These are phyloP conservation scores for Colletotrichum chlorophyti DNA, from an alignment of 2,329 filamentous ascomycete species.

Conservation along the genomic window DNA sequence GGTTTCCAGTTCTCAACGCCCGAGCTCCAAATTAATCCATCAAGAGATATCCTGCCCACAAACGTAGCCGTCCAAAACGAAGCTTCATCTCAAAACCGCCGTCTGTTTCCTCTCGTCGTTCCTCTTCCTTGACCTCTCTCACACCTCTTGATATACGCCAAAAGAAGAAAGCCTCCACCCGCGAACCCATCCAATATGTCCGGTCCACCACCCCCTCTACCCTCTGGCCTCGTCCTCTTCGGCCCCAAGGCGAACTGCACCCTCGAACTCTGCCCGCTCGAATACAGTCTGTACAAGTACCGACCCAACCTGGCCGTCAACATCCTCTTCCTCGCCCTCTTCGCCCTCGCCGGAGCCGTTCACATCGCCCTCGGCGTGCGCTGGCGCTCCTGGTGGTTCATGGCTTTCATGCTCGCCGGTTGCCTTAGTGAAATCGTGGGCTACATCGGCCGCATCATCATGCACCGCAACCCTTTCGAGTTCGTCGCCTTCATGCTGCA, in stretches of 20 bases:
- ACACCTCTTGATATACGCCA: not conserved
- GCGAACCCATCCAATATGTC: slow-evolving; percentile 35
- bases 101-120: no score
- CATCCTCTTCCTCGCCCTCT: slow-evolving; percentile 49
- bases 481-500: slow-evolving; percentile 70
- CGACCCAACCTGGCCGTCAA: slow-evolving; percentile 52
- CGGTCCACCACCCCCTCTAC: slow-evolving; percentile 21
- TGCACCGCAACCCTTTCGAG: slow-evolving; percentile 64
- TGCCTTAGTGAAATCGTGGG: slow-evolving; percentile 66
- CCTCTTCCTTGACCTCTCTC: not conserved
- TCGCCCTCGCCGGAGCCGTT: slow-evolving; percentile 52
- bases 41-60: not conserved
- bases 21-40: not conserved
- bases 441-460: slow-evolving; percentile 65
- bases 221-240: slow-evolving; percentile 39
- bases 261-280: slow-evolving; percentile 52
- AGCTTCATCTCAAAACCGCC: no score
- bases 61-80: not conserved
- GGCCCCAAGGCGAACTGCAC: slow-evolving; percentile 58
- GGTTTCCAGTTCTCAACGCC: not conserved
- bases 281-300: slow-evolving; percentile 54
- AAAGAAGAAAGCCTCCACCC: not conserved
- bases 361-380: slow-evolving; percentile 53
- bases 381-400: slow-evolving; percentile 57
- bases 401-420: slow-evolving; percentile 60